Percentiles rank a stretch among this genome's conserved stretches.
phyloP scores from a whole-genome alignment of 345 rosid species.

The Ceriops zippeliana region DNA sequence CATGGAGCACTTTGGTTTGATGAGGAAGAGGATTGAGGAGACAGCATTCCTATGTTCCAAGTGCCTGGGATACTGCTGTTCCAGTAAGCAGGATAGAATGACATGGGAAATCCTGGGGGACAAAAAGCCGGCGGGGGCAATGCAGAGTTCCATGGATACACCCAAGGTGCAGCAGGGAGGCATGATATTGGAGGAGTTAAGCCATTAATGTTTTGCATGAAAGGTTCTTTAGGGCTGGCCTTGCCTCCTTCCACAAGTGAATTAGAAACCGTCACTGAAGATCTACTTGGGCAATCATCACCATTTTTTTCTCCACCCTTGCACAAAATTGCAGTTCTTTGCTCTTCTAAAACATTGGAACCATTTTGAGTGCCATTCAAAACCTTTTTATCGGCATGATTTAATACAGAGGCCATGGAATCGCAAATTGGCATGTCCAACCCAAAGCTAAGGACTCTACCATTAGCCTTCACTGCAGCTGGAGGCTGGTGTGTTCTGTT shows the following conservation, averaged over 20 bases:
- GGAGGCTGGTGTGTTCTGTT: constrained; percentile 14
- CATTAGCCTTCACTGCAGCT: constrained; percentile 11
- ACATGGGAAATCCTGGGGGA: constrained; percentile 25
- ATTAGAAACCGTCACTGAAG: constrained; percentile 48
- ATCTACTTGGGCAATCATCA: constrained; percentile 40
- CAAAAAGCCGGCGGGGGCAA: constrained; percentile 39
- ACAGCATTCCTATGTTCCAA: constrained; percentile 42
- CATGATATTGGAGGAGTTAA: constrained; percentile 23
- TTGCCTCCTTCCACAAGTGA: constrained; percentile 31
- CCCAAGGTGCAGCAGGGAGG: constrained; percentile 54
- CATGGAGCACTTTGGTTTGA: constrained; percentile 8
- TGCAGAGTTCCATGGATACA: constrained; percentile 60
- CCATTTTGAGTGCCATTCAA: constrained; percentile 40
- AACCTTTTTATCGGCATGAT: constrained; percentile 36
- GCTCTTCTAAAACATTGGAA: constrained; percentile 25
- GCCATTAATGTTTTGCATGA: constrained; percentile 39
- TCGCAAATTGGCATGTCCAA: constrained; percentile 20
- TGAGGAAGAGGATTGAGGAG: constrained; percentile 18
- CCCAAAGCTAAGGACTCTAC: constrained; percentile 29
- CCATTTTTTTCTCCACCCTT: constrained; percentile 42
- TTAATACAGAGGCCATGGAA: constrained; percentile 24
- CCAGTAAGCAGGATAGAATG: constrained; percentile 27
- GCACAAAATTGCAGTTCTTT: constrained; percentile 16
- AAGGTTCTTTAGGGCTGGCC: constrained; percentile 28
- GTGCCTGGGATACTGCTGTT: constrained; percentile 31